phyloP scores from a whole-genome alignment of 2,329 filamentous ascomycete species.

The Lecanicillium sp. region DNA sequence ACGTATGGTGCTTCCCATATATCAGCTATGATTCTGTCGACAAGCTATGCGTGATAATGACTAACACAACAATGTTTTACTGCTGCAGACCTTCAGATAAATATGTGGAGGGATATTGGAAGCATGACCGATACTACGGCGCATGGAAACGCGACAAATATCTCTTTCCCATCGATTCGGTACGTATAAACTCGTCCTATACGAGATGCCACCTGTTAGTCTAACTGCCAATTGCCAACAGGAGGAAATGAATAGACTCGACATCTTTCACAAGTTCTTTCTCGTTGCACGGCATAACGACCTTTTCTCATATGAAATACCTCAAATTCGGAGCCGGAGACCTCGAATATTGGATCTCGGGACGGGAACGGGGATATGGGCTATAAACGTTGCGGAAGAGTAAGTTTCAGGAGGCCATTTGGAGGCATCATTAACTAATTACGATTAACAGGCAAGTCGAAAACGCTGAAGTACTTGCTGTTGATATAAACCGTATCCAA shows the following conservation, averaged over 20 bases:
- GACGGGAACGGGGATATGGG: conserved; percentile 87
- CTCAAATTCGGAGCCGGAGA: conserved; percentile 7
- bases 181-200: conserved; percentile 25
- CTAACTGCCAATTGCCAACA: too few relatives aligned
- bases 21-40: too few relatives aligned
- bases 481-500: conserved; percentile 33
- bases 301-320: conserved; percentile 15
- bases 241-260: conserved; percentile 69
- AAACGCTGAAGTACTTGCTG: conserved; percentile 25
- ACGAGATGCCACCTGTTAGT: too few relatives aligned
- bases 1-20: background rate
- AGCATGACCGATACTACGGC: conserved; percentile 66
- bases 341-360: conserved; percentile 58
- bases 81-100: too few relatives aligned
- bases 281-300: conserved; percentile 49
- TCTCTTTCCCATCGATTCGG: conserved; percentile 70
- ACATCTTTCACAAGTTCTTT: conserved; percentile 76
- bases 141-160: conserved; percentile 63
- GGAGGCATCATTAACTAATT: background rate
- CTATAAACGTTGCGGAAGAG: conserved; percentile 71
- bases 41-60: too few relatives aligned
- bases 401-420: conserved; percentile 31
- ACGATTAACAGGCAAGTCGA: conserved; percentile 13
- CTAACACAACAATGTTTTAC: too few relatives aligned
- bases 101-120: conserved; percentile 26